phyloP scores from a whole-genome alignment of 495 filamentous ascomycete species.

The Neurospora sp. region DNA sequence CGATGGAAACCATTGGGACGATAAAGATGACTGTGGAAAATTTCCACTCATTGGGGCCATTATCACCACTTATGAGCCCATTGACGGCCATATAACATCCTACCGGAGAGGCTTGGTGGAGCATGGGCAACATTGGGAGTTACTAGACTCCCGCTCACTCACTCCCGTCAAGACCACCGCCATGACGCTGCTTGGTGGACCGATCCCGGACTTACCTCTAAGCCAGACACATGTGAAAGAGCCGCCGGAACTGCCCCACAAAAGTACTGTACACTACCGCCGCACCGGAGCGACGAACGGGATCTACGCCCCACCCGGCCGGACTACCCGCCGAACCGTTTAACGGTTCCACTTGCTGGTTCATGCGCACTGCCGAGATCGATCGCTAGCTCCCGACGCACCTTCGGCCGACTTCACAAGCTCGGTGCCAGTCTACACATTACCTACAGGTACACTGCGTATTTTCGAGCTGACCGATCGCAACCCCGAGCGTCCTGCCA shows the following conservation, averaged over 20 bases:
- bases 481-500: not conserved
- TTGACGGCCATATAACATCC: not conserved
- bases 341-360: not conserved
- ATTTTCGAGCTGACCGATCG: not conserved
- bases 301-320: not conserved
- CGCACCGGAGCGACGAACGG: not conserved
- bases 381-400: not conserved
- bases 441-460: not conserved
- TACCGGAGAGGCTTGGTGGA: not conserved
- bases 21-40: not conserved
- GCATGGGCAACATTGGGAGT: not conserved
- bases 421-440: not conserved
- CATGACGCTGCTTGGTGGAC: not conserved
- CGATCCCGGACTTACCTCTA: not conserved
- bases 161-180: not conserved
- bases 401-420: not conserved
- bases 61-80: not conserved
- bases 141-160: not conserved
- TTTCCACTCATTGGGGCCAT: not conserved
- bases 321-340: not conserved
- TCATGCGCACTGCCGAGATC: not conserved
- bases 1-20: not conserved
- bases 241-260: not conserved
- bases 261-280: not conserved
- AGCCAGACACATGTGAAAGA: not conserved